Conservation (phyloP, 2,329 filamentous ascomycete species). For the Mycocentrospora acerina region DNA sequence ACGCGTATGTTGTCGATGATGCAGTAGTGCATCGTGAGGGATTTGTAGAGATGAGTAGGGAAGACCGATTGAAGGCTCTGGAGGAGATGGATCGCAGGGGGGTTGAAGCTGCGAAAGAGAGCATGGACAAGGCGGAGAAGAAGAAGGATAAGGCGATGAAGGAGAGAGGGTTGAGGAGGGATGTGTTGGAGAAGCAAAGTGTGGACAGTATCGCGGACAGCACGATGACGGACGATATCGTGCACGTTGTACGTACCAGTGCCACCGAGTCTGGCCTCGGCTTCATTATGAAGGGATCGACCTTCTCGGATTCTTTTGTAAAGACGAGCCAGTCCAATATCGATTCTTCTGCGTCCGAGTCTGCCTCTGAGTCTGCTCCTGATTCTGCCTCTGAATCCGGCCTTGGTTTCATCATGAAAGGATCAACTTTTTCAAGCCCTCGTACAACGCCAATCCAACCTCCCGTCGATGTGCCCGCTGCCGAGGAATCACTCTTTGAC, state of each 20-base stretch:
- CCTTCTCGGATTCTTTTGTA: conserved; percentile 10
- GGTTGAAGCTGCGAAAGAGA: conserved; percentile 51
- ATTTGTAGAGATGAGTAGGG: conserved; percentile 60
- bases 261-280: conserved; percentile 19
- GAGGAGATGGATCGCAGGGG: conserved; percentile 57
- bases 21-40: conserved; percentile 66
- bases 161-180: conserved; percentile 46
- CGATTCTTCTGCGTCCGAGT: conserved; percentile 1
- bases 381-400: conserved; percentile 6
- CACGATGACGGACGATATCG: conserved; percentile 11
- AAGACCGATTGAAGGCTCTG: conserved; percentile 64
- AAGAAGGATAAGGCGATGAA: conserved; percentile 53
- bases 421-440: conserved; percentile 19
- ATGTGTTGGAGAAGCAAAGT: conserved; percentile 7
- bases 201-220: conserved; percentile 12
- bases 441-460: conserved; percentile 1
- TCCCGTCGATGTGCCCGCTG: not conserved
- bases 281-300: conserved; percentile 29
- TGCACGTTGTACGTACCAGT: conserved; percentile 11
- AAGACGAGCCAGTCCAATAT: no score
- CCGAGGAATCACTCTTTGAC: conserved; percentile 31
- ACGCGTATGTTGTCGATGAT: conserved; percentile 82
- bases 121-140: conserved; percentile 51
- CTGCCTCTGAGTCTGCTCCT: conserved; percentile 5
- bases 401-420: conserved; percentile 29